phyloP scores from a whole-genome alignment of 305 asterid genomes.

The Fraxinus greggii region DNA sequence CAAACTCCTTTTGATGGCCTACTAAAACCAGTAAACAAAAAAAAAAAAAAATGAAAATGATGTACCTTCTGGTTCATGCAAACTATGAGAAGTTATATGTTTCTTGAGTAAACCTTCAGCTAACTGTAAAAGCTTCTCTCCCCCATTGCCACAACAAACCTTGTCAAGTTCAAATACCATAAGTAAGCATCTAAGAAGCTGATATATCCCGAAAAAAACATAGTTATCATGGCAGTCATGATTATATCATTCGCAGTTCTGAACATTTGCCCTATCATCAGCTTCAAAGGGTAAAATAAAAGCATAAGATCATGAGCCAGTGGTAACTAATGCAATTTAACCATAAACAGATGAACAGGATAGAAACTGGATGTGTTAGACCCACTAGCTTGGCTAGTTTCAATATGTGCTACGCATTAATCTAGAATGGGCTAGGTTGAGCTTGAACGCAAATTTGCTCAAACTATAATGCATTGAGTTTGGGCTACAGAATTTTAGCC shows the following conservation, averaged over 20 bases:
- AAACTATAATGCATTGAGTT: neutral
- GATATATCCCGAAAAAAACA: constrained; percentile 2
- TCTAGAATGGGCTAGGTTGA: neutral
- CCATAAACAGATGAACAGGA: neutral
- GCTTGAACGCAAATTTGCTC: neutral
- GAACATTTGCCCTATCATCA: constrained; percentile 16
- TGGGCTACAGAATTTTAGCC: neutral
- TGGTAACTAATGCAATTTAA: neutral
- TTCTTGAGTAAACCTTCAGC: constrained; percentile 98
- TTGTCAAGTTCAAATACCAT: constrained; percentile 35
- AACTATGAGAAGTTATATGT: constrained; percentile 86
- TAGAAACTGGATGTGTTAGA: neutral
- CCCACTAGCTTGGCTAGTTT: neutral
- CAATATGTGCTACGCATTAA: neutral
- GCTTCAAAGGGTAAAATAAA: neutral
- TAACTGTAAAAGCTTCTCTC: constrained; percentile 67
- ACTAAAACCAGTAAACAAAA: constrained; percentile 20
- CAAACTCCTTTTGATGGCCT: constrained; percentile 21
- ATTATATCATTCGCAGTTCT: constrained; percentile 11
- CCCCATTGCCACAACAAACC: constrained; percentile 87
- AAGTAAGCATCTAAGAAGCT: constrained; percentile 12
- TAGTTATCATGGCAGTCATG: neutral
- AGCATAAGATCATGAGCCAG: constrained; percentile 8
- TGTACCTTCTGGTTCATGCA: constrained; percentile 96
- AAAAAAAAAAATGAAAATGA: constrained; percentile 24